Percentiles rank a stretch among this genome's conserved stretches.
Evolutionary conservation across 495 filamentous ascomycete genomes (phyloP).

Genomic region (Penicillium pancosmium): DNA sequence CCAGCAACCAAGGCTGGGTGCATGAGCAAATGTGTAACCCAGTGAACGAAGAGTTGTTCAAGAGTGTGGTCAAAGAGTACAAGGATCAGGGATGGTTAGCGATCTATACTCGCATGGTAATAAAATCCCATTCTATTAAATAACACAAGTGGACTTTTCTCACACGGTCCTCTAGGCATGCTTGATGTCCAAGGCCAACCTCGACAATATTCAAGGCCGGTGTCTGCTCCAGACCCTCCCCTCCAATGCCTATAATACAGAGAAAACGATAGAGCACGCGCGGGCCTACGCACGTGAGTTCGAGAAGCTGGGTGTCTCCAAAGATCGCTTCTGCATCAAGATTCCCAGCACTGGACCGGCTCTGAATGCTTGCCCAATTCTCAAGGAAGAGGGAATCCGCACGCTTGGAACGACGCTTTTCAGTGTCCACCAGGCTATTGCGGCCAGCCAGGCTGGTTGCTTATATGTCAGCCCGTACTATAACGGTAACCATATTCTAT

Average conservation of each 20-base stretch:
- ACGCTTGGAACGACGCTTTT: conserved; percentile 62
- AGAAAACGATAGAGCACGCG: conserved; percentile 39
- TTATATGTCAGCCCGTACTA: conserved; percentile 59
- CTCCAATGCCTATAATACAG: conserved; percentile 36
- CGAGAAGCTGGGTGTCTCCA: conserved; percentile 37
- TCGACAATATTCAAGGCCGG: conserved; percentile 42
- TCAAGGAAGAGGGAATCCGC: conserved; percentile 49
- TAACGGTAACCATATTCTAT: conserved; percentile 26
- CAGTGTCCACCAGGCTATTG: conserved; percentile 56
- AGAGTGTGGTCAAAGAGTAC: conserved; percentile 35
- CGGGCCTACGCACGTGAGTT: conserved; percentile 44
- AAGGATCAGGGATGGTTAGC: conserved; percentile 43
- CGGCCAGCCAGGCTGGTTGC: conserved; percentile 56
- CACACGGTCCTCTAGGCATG: conserved; percentile 21
- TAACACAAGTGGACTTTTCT: not conserved
- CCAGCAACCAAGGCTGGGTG: conserved; percentile 48
- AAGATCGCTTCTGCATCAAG: conserved; percentile 59
- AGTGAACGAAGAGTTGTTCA: conserved; percentile 39
- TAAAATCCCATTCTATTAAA: not conserved
- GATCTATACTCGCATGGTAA: conserved; percentile 43
- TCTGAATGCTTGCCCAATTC: conserved; percentile 52
- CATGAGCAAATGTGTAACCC: conserved; percentile 39
- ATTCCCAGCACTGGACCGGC: conserved; percentile 62
- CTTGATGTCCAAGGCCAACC: conserved; percentile 45
- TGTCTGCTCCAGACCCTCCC: conserved; percentile 43